A percentile compares a stretch with the other conserved stretches of the same genome.
Evolutionary conservation across 805 yeast species (phyloP).

Genomic region (Wickerhamomyces chambardii): DNA sequence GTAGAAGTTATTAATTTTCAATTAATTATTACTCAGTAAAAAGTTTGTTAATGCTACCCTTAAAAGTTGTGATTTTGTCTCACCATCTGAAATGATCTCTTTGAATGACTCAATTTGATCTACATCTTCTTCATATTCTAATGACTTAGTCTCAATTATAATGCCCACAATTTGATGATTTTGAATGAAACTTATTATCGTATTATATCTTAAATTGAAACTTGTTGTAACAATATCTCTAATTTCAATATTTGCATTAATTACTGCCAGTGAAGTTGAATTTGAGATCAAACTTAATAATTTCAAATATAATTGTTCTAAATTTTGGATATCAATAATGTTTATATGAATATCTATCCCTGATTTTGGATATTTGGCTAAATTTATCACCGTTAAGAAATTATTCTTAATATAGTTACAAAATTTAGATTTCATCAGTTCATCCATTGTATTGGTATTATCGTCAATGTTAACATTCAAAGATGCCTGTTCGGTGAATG

Average conservation of each 20-base stretch:
- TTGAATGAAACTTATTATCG: slow-evolving; percentile 42
- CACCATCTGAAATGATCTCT: not conserved
- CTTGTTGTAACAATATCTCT: slow-evolving; percentile 71
- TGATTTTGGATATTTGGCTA: slow-evolving; percentile 82
- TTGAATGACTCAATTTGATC: slow-evolving; percentile 24
- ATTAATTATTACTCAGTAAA: too few relatives aligned
- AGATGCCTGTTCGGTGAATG: slow-evolving; percentile 58
- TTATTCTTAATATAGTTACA: slow-evolving; percentile 28
- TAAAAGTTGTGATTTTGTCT: not conserved
- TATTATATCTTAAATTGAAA: slow-evolving; percentile 28
- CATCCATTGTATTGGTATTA: slow-evolving; percentile 17
- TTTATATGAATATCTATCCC: slow-evolving; percentile 73
- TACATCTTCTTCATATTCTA: slow-evolving; percentile 20
- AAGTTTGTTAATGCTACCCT: not conserved
- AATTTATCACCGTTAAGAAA: slow-evolving; percentile 27
- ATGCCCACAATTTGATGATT: slow-evolving; percentile 55
- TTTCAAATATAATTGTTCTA: slow-evolving; percentile 21
- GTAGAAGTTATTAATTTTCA: too few relatives aligned
- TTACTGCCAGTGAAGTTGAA: slow-evolving; percentile 58
- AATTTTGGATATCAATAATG: slow-evolving; percentile 37
- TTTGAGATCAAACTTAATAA: slow-evolving; percentile 29
- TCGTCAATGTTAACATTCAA: slow-evolving; percentile 43
- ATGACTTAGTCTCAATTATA: slow-evolving; percentile 40
- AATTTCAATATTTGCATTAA: slow-evolving; percentile 79
- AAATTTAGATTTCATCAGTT: slow-evolving; percentile 34